Evolutionary conservation across 2,329 filamentous ascomycete genomes (phyloP).

Genomic region (Aotearoamyces nothofagi): DNA sequence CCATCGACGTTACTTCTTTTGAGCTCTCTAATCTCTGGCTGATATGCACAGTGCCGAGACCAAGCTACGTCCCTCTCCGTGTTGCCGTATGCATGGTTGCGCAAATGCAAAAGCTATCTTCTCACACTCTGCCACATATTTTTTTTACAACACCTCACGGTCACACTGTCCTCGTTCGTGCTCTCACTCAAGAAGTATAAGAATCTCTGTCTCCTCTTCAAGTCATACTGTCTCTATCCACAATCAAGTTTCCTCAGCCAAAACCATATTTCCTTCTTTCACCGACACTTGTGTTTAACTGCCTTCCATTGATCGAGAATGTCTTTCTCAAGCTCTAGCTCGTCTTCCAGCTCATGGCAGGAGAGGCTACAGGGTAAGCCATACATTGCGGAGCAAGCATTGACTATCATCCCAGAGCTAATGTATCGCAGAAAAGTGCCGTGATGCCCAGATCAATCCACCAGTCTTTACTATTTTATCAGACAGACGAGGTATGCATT

Average conservation of each 20-base stretch:
- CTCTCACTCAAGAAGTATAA: constrained; percentile 2
- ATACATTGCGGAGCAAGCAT: constrained; percentile 11
- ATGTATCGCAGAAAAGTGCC: constrained; percentile 36
- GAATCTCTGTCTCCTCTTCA: constrained; percentile 1
- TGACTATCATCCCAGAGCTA: constrained; percentile 11
- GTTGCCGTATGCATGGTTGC: constrained; percentile 12
- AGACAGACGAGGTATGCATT: constrained; percentile 51
- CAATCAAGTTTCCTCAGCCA: constrained; percentile 1
- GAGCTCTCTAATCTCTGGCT: constrained; percentile 12
- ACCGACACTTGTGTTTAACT: too few relatives aligned
- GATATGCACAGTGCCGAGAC: constrained; percentile 21
- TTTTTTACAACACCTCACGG: constrained; percentile 10
- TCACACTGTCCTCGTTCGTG: constrained; percentile 6
- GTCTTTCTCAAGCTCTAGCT: constrained; percentile 16
- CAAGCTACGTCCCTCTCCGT: constrained; percentile 4
- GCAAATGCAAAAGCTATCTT: constrained; percentile 15
- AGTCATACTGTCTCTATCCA: not conserved
- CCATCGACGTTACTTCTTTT: constrained; percentile 19
- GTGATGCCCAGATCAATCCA: constrained; percentile 31
- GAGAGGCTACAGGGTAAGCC: constrained; percentile 23
- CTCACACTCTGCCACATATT: constrained; percentile 15
- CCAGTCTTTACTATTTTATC: constrained; percentile 59
- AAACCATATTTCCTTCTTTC: constrained; percentile 1
- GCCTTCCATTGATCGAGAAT: constrained; percentile 9
- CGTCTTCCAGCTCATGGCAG: constrained; percentile 18